phyloP scores from a whole-genome alignment of 2,329 filamentous ascomycete species.

The Emergomyces orientalis region DNA sequence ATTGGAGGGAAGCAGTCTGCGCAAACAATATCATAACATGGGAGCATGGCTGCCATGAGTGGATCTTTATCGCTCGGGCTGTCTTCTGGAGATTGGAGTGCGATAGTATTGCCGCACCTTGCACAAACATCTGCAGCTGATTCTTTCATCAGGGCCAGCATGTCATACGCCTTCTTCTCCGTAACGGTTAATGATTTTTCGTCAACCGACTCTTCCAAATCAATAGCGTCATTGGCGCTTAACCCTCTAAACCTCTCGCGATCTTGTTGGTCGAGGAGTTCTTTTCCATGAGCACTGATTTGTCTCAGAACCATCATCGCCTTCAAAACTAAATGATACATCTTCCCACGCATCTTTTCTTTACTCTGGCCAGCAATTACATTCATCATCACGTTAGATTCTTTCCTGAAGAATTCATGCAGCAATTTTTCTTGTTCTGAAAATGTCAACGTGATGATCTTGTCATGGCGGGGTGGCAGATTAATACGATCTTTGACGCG shows the following conservation, averaged over 20 bases:
- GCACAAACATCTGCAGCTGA: constrained; percentile 67
- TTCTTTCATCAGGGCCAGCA: constrained; percentile 74
- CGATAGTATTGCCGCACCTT: constrained; percentile 58
- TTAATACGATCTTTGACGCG: constrained; percentile 87
- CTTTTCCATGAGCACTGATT: constrained; percentile 88
- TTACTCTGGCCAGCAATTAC: constrained; percentile 59
- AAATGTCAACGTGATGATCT: constrained; percentile 66
- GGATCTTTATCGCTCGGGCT: constrained; percentile 43
- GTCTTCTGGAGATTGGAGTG: constrained; percentile 32
- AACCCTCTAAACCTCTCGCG: constrained; percentile 69
- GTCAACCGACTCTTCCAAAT: constrained; percentile 71
- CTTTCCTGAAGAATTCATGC: constrained; percentile 75
- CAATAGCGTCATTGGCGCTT: constrained; percentile 77
- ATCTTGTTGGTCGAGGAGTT: constrained; percentile 77
- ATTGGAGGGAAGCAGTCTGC: constrained; percentile 58
- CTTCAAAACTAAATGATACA: constrained; percentile 89
- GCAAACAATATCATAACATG: constrained; percentile 82
- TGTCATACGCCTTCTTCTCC: constrained; percentile 70
- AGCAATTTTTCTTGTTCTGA: constrained; percentile 62
- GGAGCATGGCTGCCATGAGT: constrained; percentile 64
- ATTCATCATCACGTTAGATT: constrained; percentile 70
- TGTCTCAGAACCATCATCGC: constrained; percentile 82
- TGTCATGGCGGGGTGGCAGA: constrained; percentile 63
- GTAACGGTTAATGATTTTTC: constrained; percentile 49
- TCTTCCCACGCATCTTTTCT: constrained; percentile 65